Conservation (phyloP, 1,284 basidiomycete genomes). For the Coriolopsis trogii region DNA sequence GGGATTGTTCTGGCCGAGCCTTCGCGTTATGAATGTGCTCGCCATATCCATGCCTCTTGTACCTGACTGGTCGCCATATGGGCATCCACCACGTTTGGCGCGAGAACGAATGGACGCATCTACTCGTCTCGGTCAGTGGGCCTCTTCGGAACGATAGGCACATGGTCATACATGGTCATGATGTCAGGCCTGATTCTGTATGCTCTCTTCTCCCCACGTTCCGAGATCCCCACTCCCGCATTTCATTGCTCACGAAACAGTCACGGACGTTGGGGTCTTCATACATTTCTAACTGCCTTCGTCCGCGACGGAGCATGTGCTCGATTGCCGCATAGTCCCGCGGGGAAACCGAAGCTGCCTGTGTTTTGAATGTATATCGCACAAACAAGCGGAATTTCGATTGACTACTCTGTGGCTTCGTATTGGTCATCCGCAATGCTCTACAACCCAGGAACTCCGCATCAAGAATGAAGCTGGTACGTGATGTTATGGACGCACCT, state of each 20-base stretch:
- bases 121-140: no score
- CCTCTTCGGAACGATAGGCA: no score
- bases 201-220: constrained; percentile 18
- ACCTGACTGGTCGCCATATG: no score
- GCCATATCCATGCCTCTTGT: no score
- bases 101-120: no score
- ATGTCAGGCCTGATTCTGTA: neutral
- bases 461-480: neutral
- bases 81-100: no score
- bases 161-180: neutral
- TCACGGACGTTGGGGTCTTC: constrained; percentile 68
- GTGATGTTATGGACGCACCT: constrained; percentile 42
- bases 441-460: constrained; percentile 38
- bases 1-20: no score
- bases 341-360: constrained; percentile 60
- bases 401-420: constrained; percentile 61
- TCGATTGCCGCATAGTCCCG: constrained; percentile 71
- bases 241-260: constrained; percentile 69
- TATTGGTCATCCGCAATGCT: constrained; percentile 70
- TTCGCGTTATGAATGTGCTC: no score
- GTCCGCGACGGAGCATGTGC: constrained; percentile 68
- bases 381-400: constrained; percentile 68
- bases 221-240: constrained; percentile 59
- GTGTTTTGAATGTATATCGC: constrained; percentile 67
- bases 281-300: constrained; percentile 67